Evolutionary conservation across 2,329 filamentous ascomycete genomes (phyloP).

Genomic region (Whalleya microplaca): DNA sequence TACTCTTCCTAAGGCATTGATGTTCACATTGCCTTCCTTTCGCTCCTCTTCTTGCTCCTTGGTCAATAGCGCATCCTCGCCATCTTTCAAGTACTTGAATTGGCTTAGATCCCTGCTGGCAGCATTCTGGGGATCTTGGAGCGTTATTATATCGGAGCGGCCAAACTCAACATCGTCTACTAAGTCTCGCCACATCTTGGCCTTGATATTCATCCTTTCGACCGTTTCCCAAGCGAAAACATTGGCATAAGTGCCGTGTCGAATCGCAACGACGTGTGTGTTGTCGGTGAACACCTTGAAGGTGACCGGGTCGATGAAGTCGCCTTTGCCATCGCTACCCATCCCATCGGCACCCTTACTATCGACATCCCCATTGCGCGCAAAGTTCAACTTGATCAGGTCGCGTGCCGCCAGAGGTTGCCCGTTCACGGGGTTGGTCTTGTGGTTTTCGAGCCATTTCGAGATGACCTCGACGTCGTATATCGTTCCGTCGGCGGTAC

Average conservation of each 20-base stretch:
- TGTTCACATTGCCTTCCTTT: constrained; percentile 73
- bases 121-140: constrained; percentile 94
- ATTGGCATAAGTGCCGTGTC: constrained; percentile 81
- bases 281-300: constrained; percentile 99
- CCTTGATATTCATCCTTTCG: constrained; percentile 92
- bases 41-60: constrained; percentile 72
- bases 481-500: constrained; percentile 82
- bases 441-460: constrained; percentile 91
- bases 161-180: constrained; percentile 86
- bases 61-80: constrained; percentile 68
- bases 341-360: constrained; percentile 48
- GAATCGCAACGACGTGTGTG: constrained; percentile 90
- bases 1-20: constrained; percentile 75
- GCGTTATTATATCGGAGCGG: constrained; percentile 89
- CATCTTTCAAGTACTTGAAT: constrained; percentile 89
- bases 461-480: constrained; percentile 96
- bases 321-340: constrained; percentile 61
- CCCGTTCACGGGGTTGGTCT: constrained; percentile 89
- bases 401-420: constrained; percentile 78
- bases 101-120: constrained; percentile 79
- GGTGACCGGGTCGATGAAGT: constrained; percentile 94
- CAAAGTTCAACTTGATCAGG: constrained; percentile 87
- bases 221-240: constrained; percentile 97
- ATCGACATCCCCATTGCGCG: constrained; percentile 79
- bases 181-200: constrained; percentile 93